A percentile compares a stretch with the other conserved stretches of the same genome.
These are phyloP conservation scores for Aspergillus saccharolyticus DNA, from an alignment of 495 filamentous ascomycete genomes.

Conservation along the genomic window DNA sequence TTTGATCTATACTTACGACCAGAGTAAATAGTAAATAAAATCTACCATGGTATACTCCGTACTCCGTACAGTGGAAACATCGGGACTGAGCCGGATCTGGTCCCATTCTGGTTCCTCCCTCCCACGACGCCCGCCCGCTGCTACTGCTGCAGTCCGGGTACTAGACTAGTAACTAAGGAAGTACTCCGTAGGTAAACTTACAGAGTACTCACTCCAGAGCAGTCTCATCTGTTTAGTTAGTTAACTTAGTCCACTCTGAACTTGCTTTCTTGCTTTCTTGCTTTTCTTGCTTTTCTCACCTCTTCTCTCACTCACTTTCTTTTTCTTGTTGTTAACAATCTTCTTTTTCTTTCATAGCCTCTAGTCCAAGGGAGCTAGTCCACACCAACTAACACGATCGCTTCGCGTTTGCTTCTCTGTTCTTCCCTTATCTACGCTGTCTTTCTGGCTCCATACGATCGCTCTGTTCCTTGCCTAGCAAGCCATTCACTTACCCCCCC, in stretches of 20 bases:
- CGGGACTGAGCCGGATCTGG: constrained; percentile 14
- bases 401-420: constrained; percentile 15
- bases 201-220: no score
- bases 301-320: constrained; percentile 6
- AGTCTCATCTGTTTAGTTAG: background rate
- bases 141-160: background rate
- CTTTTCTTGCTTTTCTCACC: constrained; percentile 3
- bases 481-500: constrained; percentile 1
- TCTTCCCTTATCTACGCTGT: constrained; percentile 7
- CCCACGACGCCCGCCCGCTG: background rate
- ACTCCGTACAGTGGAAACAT: constrained; percentile 13
- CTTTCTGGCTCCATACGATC: background rate
- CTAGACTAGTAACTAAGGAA: background rate
- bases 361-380: constrained; percentile 2
- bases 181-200: no score
- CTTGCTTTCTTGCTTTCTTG: background rate
- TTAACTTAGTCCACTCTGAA: background rate
- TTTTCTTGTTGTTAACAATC: constrained; percentile 3
- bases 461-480: constrained; percentile 9
- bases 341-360: background rate
- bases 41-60: constrained; percentile 14
- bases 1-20: no score
- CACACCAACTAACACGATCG: constrained; percentile 18
- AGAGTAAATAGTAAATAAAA: no score
- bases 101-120: constrained; percentile 3